A percentile compares a stretch with the other conserved stretches of the same genome.
phyloP scores from a whole-genome alignment of 768 basidiomycete genomes.

The Mrakia blollopis region DNA sequence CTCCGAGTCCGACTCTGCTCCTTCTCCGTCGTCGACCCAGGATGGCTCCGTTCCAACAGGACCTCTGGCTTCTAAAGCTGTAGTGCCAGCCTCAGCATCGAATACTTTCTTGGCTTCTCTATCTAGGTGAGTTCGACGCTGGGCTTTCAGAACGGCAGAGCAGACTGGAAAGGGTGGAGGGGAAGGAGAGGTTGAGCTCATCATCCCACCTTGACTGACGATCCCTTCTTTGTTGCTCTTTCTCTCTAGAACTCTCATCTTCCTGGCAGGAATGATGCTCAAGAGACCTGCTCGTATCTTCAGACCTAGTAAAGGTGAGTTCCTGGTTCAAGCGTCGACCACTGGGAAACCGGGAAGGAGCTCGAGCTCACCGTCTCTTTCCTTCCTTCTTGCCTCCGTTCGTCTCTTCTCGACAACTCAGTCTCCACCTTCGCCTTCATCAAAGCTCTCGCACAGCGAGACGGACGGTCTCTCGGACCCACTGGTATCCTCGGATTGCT shows the following conservation, averaged over 20 bases:
- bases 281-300: conserved; percentile 26
- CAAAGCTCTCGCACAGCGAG: conserved; percentile 25
- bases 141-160: background rate
- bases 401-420: background rate
- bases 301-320: conserved; percentile 19
- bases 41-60: background rate
- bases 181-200: conserved; percentile 8
- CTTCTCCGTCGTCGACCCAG: background rate
- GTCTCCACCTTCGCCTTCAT: conserved; percentile 31
- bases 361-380: background rate
- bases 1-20: background rate
- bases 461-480: conserved; percentile 17
- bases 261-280: conserved; percentile 28
- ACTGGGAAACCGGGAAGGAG: background rate
- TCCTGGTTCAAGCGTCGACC: background rate
- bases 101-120: background rate
- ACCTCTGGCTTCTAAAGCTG: background rate
- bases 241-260: conserved; percentile 18
- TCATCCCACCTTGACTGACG: background rate
- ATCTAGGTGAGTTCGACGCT: conserved; percentile 8
- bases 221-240: background rate
- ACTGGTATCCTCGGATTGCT: conserved; percentile 16
- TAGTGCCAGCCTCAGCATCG: background rate
- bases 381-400: background rate
- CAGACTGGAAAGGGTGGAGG: background rate